Conservation (phyloP, 2,329 filamentous ascomycete species). For the Aschersonia sp. region DNA sequence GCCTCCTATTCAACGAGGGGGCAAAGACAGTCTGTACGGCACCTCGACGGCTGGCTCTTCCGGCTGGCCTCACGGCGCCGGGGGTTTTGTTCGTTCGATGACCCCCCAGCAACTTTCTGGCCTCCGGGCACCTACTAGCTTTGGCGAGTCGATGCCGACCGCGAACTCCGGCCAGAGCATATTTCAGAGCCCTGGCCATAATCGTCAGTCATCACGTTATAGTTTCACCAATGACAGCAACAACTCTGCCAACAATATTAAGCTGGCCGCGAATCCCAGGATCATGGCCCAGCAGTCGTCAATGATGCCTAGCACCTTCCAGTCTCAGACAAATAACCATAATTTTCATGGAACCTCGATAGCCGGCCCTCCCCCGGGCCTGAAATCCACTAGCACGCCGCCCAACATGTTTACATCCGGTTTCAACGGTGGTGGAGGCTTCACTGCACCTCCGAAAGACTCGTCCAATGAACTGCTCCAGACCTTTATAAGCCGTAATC, state of each 20-base stretch:
- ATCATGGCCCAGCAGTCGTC: conserved; percentile 73
- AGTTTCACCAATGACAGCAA: conserved; percentile 70
- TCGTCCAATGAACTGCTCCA: conserved; percentile 52
- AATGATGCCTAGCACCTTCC: conserved; percentile 64
- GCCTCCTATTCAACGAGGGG: conserved; percentile 58
- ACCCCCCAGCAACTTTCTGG: conserved; percentile 62
- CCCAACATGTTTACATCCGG: conserved; percentile 91
- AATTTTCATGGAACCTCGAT: conserved; percentile 77
- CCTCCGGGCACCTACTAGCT: conserved; percentile 50
- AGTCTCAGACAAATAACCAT: conserved; percentile 38
- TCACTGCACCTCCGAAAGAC: conserved; percentile 59
- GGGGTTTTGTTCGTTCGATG: conserved; percentile 51
- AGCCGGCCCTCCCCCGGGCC: conserved; percentile 82
- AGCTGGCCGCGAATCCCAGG: conserved; percentile 64
- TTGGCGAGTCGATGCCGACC: conserved; percentile 45
- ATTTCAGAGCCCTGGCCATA: conserved; percentile 54
- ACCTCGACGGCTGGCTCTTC: conserved; percentile 28
- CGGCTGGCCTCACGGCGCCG: conserved; percentile 30
- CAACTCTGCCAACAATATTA: conserved; percentile 39
- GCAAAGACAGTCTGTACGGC: conserved; percentile 38
- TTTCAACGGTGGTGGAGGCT: conserved; percentile 56
- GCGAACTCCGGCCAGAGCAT: conserved; percentile 35
- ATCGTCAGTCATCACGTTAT: conserved; percentile 73
- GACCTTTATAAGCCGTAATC: conserved; percentile 62
- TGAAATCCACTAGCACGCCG: conserved; percentile 90